Conservation (phyloP, 768 basidiomycete species). For the Clathrus columnatus region DNA sequence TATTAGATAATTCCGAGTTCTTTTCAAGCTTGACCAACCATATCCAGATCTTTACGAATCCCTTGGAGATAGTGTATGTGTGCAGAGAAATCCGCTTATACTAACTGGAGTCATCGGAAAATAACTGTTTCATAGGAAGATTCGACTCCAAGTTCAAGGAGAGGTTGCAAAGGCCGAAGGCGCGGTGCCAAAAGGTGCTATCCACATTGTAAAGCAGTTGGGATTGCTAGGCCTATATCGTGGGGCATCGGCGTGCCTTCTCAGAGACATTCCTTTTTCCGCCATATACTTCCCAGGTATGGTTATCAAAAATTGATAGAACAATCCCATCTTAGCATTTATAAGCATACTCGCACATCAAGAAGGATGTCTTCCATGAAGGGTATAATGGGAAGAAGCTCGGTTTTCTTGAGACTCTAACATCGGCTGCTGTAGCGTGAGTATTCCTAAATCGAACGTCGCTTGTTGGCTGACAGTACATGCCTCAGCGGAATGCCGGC, state of each 20-base stretch:
- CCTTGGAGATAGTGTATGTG: slow-evolving; percentile 86
- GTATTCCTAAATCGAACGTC: slow-evolving; percentile 4
- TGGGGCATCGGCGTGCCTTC: slow-evolving; percentile 86
- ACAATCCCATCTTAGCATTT: slow-evolving; percentile 17
- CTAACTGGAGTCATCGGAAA: background rate
- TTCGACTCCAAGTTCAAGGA: slow-evolving; percentile 90
- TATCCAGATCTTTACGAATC: slow-evolving; percentile 91
- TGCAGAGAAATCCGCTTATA: background rate
- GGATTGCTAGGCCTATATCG: slow-evolving; percentile 90
- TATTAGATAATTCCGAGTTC: slow-evolving; percentile 6
- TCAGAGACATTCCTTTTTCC: slow-evolving; percentile 96
- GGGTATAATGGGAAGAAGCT: slow-evolving; percentile 93
- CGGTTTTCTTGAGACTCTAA: slow-evolving; percentile 81
- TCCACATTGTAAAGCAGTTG: slow-evolving; percentile 88
- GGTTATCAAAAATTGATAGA: background rate
- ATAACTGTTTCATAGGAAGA: slow-evolving; percentile 50
- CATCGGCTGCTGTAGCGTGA: slow-evolving; percentile 72
- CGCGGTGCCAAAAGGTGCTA: slow-evolving; percentile 70
- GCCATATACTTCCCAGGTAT: slow-evolving; percentile 71
- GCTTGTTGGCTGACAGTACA: slow-evolving; percentile 22
- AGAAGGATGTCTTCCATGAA: slow-evolving; percentile 92
- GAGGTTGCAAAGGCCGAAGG: slow-evolving; percentile 87
- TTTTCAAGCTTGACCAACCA: slow-evolving; percentile 11
- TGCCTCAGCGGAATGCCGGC: slow-evolving; percentile 88
- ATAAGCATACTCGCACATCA: slow-evolving; percentile 71